A percentile compares a stretch with the other conserved stretches of the same genome.
These are phyloP conservation scores for Circinella minor DNA, from an alignment of 371 early-diverging fungal genomes.

Conservation along the genomic window DNA sequence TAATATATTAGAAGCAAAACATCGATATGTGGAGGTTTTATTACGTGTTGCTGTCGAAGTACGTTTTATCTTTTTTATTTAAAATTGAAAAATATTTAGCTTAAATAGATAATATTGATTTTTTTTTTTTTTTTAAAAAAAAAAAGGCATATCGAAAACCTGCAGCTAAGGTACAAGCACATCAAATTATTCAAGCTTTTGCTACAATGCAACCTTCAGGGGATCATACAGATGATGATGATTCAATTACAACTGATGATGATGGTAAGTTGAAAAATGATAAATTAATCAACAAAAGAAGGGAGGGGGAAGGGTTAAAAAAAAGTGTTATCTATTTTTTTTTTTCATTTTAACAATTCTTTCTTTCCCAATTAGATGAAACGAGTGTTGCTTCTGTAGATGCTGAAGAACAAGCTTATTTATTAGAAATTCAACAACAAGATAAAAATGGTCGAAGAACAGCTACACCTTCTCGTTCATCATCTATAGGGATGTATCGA, in stretches of 20 bases:
- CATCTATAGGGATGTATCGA: constrained; percentile 8
- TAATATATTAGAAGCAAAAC: constrained; percentile 29
- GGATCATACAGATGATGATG: constrained; percentile 19
- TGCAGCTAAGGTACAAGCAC: constrained; percentile 44
- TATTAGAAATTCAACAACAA: constrained; percentile 25
- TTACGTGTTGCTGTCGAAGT: constrained; percentile 31
- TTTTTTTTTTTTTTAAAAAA: background rate
- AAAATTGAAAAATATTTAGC: no score
- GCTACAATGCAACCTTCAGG: constrained; percentile 31
- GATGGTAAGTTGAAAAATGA: background rate
- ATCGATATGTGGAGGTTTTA: constrained; percentile 36
- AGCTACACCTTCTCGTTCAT: constrained; percentile 10
- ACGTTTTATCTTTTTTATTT: background rate
- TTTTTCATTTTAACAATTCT: background rate
- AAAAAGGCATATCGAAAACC: constrained; percentile 46
- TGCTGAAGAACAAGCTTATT: constrained; percentile 33
- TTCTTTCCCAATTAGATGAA: background rate
- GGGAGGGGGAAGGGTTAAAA: no score
- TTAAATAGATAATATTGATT: background rate
- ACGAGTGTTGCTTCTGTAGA: constrained; percentile 29
- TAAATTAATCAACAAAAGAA: no score
- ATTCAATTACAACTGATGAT: constrained; percentile 8
- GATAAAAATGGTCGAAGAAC: constrained; percentile 6
- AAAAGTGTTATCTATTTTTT: background rate
- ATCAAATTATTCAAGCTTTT: constrained; percentile 51